Evolutionary conservation across 2,329 filamentous ascomycete genomes (phyloP).

Genomic region (Metarhizium robertsii): DNA sequence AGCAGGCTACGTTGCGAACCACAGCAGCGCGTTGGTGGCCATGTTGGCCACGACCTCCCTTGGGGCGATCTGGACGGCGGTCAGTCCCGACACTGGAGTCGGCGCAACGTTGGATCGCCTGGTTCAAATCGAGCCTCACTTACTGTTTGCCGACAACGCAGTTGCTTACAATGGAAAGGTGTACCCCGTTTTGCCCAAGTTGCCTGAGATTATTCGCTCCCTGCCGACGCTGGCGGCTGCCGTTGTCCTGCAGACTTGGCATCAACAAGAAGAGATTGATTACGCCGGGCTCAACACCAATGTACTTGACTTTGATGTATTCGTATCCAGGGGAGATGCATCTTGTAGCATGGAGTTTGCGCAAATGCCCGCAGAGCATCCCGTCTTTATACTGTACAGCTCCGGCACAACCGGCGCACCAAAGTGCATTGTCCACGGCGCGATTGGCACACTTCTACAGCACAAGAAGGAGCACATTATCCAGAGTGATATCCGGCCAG

Average conservation of each 20-base stretch:
- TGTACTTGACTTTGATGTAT: too few relatives aligned
- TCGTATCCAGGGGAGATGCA: too few relatives aligned
- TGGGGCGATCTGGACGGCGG: too few relatives aligned
- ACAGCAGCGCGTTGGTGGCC: too few relatives aligned
- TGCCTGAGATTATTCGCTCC: neutral
- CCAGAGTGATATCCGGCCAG: neutral
- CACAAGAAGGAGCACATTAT: slow-evolving; percentile 1
- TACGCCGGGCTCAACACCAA: too few relatives aligned
- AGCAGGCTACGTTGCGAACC: too few relatives aligned
- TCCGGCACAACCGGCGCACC: neutral
- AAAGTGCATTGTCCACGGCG: slow-evolving; percentile 1
- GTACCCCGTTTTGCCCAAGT: neutral
- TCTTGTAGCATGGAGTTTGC: neutral
- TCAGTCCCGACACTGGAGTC: neutral
- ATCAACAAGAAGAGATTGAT: too few relatives aligned
- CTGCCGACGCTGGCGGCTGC: too few relatives aligned
- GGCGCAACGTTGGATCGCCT: neutral
- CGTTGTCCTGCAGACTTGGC: too few relatives aligned
- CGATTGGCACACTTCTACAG: neutral
- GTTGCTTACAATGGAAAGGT: neutral
- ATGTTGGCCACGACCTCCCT: too few relatives aligned
- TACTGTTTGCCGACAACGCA: neutral
- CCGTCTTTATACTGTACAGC: slow-evolving; percentile 1
- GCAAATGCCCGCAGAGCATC: neutral
- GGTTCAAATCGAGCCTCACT: neutral